Percentiles rank a stretch among this genome's conserved stretches.
phyloP scores from a whole-genome alignment of 2,329 filamentous ascomycete genomes.

The Sclerotinia sclerotiorum region DNA sequence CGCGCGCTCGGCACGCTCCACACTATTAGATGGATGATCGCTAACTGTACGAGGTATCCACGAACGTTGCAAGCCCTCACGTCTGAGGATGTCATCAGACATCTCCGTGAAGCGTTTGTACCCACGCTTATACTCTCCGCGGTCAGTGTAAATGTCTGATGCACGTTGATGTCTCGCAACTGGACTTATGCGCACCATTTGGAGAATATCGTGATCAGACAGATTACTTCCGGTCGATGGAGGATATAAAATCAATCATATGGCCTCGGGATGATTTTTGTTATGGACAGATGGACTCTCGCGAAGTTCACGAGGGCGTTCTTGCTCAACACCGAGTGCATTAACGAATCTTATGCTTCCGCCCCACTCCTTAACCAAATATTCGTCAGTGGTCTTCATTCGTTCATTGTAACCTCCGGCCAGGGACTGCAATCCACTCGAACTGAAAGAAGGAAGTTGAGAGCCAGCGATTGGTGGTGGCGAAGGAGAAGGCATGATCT shows the following conservation, averaged over 20 bases:
- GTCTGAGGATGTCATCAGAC: neutral
- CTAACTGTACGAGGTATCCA: neutral
- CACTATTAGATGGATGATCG: neutral
- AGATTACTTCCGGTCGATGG: neutral
- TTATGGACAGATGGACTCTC: too few relatives aligned
- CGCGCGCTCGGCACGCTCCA: slow-evolving; percentile 5
- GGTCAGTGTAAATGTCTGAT: neutral
- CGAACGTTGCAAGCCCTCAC: neutral
- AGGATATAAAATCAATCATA: neutral
- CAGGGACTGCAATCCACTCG: neutral
- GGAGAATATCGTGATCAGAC: neutral
- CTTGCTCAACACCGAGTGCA: neutral
- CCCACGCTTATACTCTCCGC: neutral
- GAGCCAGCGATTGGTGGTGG: neutral
- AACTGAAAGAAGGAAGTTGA: neutral
- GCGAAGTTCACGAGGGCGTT: neutral
- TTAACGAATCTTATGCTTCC: neutral
- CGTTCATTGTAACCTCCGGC: neutral
- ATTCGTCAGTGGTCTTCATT: neutral
- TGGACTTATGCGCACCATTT: neutral
- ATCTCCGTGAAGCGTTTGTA: neutral
- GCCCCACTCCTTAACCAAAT: neutral
- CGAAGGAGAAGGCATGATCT: neutral
- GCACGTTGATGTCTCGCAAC: neutral
- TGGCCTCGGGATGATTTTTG: neutral